A percentile compares a stretch with the other conserved stretches of the same genome.
phyloP scores from a whole-genome alignment of 2,329 filamentous ascomycete species.

The Coniochaeta ligniaria region DNA sequence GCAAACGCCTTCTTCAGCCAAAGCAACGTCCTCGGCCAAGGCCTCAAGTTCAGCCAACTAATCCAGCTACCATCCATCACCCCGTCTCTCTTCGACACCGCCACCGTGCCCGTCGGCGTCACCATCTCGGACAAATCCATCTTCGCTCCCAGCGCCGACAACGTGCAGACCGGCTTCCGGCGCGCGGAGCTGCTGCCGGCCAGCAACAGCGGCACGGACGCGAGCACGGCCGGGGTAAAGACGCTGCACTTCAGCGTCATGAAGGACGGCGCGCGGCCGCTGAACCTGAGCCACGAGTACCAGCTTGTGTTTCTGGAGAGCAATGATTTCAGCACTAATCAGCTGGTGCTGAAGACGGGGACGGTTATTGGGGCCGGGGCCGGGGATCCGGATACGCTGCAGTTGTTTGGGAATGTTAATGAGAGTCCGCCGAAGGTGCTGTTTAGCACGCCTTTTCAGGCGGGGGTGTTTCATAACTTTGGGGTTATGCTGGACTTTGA shows the following conservation, averaged over 20 bases:
- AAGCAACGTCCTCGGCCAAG: constrained; percentile 42
- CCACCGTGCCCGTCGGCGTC: constrained; percentile 40
- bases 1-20: constrained; percentile 39
- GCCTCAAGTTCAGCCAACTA: constrained; percentile 41
- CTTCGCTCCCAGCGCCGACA: constrained; percentile 41
- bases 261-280: constrained; percentile 40
- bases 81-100: constrained; percentile 36
- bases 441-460: constrained; percentile 43
- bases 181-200: constrained; percentile 49
- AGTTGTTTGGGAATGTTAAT: constrained; percentile 40
- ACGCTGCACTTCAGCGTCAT: constrained; percentile 55
- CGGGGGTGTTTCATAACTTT: constrained; percentile 53
- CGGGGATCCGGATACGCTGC: constrained; percentile 30
- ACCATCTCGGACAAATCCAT: constrained; percentile 52
- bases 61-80: constrained; percentile 36
- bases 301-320: constrained; percentile 45
- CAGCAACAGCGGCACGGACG: constrained; percentile 41
- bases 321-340: constrained; percentile 39
- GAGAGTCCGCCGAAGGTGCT: constrained; percentile 33
- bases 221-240: constrained; percentile 47
- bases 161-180: constrained; percentile 51
- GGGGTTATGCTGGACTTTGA: constrained; percentile 50
- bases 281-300: constrained; percentile 57
- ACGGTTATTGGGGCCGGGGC: constrained; percentile 31
- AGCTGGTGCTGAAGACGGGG: constrained; percentile 49